Evolutionary conservation across 768 basidiomycete genomes (phyloP).

Genomic region (Lactarius sp.): DNA sequence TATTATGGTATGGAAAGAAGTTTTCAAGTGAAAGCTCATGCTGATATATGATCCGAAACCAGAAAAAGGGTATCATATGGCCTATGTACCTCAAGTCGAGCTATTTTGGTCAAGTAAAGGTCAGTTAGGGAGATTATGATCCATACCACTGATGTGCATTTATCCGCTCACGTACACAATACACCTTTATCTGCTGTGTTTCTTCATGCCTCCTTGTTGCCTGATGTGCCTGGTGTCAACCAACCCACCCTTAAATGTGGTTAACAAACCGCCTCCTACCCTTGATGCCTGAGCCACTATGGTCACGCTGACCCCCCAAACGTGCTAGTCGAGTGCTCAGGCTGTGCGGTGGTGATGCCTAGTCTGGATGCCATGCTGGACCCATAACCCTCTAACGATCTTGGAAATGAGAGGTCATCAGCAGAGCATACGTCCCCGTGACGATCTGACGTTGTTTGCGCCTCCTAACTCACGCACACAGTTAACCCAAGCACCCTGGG

Average conservation of each 20-base stretch:
- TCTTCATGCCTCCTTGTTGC: neutral
- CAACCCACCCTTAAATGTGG: neutral
- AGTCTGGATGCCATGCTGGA: neutral
- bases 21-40: neutral
- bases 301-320: constrained; percentile 5
- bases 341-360: neutral
- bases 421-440: neutral
- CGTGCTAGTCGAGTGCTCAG: neutral
- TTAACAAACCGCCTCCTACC: neutral
- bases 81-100: neutral
- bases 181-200: neutral
- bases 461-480: neutral
- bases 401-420: neutral
- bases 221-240: neutral
- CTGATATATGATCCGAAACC: neutral
- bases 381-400: neutral
- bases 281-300: neutral
- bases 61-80: neutral
- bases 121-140: neutral
- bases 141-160: neutral
- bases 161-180: no score
- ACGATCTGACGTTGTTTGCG: neutral
- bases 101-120: neutral
- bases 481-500: neutral
- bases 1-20: neutral